phyloP scores from a whole-genome alignment of 2,329 filamentous ascomycete species.

The Cladosporium sp. region DNA sequence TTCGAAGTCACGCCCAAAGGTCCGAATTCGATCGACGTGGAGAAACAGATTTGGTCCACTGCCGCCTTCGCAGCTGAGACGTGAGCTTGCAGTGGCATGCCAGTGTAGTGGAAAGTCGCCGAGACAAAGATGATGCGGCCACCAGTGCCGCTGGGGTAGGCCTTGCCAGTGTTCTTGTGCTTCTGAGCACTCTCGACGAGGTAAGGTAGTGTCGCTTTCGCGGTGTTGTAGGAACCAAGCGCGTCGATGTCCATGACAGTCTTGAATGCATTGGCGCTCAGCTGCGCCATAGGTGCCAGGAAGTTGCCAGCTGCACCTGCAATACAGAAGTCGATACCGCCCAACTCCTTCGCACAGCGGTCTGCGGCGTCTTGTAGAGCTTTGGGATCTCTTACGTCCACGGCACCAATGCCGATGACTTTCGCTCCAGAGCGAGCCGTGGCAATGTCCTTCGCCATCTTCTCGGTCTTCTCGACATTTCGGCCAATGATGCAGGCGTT shows the following conservation, averaged over 20 bases:
- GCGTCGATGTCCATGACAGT: conserved; percentile 95
- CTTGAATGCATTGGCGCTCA: conserved; percentile 88
- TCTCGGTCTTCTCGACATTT: conserved; percentile 81
- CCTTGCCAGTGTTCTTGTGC: conserved; percentile 57
- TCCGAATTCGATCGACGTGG: conserved; percentile 82
- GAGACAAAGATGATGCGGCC: conserved; percentile 87
- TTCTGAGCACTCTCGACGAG: conserved; percentile 69
- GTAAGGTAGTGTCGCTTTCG: conserved; percentile 85
- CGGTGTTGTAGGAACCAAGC: conserved; percentile 86
- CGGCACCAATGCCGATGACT: conserved; percentile 76
- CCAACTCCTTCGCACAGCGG: conserved; percentile 74
- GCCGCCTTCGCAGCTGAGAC: conserved; percentile 89
- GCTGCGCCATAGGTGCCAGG: conserved; percentile 73
- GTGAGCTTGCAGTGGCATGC: conserved; percentile 79
- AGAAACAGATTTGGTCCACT: conserved; percentile 77
- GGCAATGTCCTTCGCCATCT: conserved; percentile 74
- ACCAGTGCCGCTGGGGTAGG: conserved; percentile 50
- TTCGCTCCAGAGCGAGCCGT: conserved; percentile 72
- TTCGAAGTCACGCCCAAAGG: conserved; percentile 84
- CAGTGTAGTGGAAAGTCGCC: conserved; percentile 86
- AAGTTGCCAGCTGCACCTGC: conserved; percentile 97
- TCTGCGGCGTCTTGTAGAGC: conserved; percentile 70
- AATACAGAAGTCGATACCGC: conserved; percentile 87
- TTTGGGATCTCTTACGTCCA: conserved; percentile 65
- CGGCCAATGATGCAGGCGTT: conserved; percentile 93